A percentile compares a stretch with the other conserved stretches of the same genome.
Evolutionary conservation across 345 rosid species (phyloP).

Genomic region (Gossypium mustelinum): DNA sequence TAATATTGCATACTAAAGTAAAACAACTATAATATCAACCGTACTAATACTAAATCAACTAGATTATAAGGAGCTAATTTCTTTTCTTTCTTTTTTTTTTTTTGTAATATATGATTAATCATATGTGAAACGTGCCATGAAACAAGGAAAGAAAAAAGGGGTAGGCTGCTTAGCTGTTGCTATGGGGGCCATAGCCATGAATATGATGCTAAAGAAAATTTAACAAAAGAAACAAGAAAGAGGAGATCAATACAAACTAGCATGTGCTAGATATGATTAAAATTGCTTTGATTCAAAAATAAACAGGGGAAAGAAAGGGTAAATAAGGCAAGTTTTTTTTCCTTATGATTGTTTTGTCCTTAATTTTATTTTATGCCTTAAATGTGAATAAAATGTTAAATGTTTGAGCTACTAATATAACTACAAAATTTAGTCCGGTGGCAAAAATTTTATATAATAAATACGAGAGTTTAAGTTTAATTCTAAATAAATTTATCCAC

Average conservation of each 20-base stretch:
- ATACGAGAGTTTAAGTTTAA: no score
- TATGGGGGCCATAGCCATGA: background rate
- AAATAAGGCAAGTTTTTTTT: background rate
- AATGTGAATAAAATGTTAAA: background rate
- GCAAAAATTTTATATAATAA: no score
- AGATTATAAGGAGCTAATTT: no score
- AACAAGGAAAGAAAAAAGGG: background rate
- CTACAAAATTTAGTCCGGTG: no score
- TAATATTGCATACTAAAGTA: no score
- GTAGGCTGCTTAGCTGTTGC: constrained; percentile 8
- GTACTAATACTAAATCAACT: no score
- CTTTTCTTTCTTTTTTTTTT: no score
- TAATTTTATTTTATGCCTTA: background rate
- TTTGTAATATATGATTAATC: no score
- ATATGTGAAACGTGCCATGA: background rate
- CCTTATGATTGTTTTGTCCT: background rate
- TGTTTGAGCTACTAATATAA: background rate
- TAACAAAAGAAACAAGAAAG: background rate
- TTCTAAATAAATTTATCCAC: rapidly evolving
- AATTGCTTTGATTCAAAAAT: background rate
- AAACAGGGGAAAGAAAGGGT: background rate
- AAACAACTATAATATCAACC: no score
- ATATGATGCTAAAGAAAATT: background rate
- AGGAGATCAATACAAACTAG: background rate
- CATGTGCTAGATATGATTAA: background rate